Evolutionary conservation across 768 basidiomycete genomes (phyloP), one percentile per base, ranked within the genome.

Genomic region (Amanita muscaria): DNA sequence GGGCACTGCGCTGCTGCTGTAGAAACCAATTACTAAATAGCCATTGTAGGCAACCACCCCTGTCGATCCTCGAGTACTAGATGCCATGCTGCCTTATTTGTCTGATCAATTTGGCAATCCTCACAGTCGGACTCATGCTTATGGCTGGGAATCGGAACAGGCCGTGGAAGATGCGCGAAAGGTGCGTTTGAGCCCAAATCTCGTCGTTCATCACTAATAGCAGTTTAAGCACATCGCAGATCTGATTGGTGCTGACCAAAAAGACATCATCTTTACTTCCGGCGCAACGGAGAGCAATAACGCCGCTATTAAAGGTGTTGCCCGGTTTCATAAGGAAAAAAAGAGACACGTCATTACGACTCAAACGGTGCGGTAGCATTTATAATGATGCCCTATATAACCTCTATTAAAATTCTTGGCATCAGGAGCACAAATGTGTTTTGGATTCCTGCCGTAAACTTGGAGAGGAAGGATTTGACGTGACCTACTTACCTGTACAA

Each of bases 211-310:
- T 29, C n/a, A 14, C 35, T 52, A n/a, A 49, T 24, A 23, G 35
- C 27, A 29, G 21, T 19, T 30, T 25, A 25, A 97, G 88, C 74
- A 94, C 57, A 72, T 98, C 24, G 96, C 96, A 24, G 80, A 85
- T 56, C 68, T 99, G 43, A 86, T 99, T 62, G 91, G 93, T 27
- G 96, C 96, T 4, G 88, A 93, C 51, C 64, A 83, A 8, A 99
- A 99, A 66, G 96, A 98, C 62, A 82, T 99, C 38, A 73, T 99
- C 24, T 97, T 98, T 67, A 99, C 96, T 5, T 94, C 90, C 22
- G 96, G 96, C 21, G 96, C 96, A 11, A 99, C 96, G 1, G 96
- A 99, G 66, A 82, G 86, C 19, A 99, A 99, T 59, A 99, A 99
- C 56, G 89, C 97, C 88, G 69, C 83, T 32, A 86, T 99, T 64